Conservation (phyloP, 2,329 filamentous ascomycete genomes). For the Scedosporium boydii region DNA sequence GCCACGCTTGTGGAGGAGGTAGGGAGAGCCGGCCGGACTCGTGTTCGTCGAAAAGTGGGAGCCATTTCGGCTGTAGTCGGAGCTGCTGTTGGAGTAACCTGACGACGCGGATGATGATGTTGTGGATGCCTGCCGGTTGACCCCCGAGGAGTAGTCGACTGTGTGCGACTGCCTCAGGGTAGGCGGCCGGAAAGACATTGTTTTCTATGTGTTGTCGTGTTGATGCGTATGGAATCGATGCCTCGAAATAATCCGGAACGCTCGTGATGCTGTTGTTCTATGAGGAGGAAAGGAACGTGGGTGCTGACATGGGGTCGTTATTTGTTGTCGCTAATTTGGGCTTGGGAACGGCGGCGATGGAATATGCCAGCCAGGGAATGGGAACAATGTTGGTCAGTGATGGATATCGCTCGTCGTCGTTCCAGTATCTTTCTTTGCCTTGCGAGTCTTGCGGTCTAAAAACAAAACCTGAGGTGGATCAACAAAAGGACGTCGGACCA, state of each 20-base stretch:
- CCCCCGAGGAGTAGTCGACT: conserved; percentile 27
- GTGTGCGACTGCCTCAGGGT: conserved; percentile 49
- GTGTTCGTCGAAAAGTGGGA: conserved; percentile 67
- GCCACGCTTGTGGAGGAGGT: conserved; percentile 58
- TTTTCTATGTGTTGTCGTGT: conserved; percentile 13
- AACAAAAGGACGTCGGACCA: background rate
- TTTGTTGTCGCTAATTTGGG: background rate
- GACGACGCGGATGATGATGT: conserved; percentile 64
- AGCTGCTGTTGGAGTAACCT: conserved; percentile 48
- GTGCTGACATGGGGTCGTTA: background rate
- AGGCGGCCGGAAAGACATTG: conserved; percentile 49
- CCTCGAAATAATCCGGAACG: background rate
- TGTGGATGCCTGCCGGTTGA: conserved; percentile 58
- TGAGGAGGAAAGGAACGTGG: background rate
- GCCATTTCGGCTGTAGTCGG: conserved; percentile 54
- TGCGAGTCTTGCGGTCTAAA: background rate
- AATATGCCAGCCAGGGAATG: background rate
- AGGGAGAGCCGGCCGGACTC: conserved; percentile 36
- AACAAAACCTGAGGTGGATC: background rate
- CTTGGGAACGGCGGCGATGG: background rate
- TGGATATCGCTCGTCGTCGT: background rate
- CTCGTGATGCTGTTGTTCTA: background rate
- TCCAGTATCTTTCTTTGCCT: background rate
- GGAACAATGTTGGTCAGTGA: background rate
- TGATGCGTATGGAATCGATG: background rate